phyloP scores from a whole-genome alignment of 2,329 filamentous ascomycete species.

The Ophiocordyceps camponoti-saundersi region DNA sequence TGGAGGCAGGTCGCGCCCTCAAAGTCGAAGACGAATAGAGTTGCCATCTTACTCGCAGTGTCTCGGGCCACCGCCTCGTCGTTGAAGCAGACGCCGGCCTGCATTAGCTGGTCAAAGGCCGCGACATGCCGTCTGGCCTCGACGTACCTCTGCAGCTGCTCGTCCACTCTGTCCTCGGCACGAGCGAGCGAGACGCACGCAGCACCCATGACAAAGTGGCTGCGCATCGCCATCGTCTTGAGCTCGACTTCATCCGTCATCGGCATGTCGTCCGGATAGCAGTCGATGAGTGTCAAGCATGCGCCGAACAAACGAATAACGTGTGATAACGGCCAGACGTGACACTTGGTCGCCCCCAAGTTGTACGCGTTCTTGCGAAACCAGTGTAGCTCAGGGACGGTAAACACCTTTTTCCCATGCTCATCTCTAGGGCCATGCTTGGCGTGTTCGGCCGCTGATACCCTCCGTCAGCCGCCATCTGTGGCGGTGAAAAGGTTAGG shows the following conservation, averaged over 20 bases:
- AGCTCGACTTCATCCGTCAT: slow-evolving; percentile 27
- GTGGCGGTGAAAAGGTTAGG: background rate
- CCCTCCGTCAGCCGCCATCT: background rate
- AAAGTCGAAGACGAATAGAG: slow-evolving; percentile 60
- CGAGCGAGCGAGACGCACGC: slow-evolving; percentile 34
- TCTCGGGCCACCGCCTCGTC: slow-evolving; percentile 30
- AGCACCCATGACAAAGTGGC: slow-evolving; percentile 48
- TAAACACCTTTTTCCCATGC: slow-evolving; percentile 34
- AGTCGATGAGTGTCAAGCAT: slow-evolving; percentile 33
- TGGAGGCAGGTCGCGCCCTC: slow-evolving; percentile 54
- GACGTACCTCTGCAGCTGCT: slow-evolving; percentile 43
- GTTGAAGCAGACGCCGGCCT: slow-evolving; percentile 19
- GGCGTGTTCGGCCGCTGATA: slow-evolving; percentile 12
- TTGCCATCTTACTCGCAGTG: slow-evolving; percentile 43
- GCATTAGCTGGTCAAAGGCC: slow-evolving; percentile 33
- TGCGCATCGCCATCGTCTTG: slow-evolving; percentile 45
- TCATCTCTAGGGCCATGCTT: slow-evolving; percentile 18
- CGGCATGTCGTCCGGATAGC: slow-evolving; percentile 30
- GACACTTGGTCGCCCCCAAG: slow-evolving; percentile 44
- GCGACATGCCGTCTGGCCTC: slow-evolving; percentile 41
- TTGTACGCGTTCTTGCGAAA: slow-evolving; percentile 75
- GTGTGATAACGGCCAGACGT: slow-evolving; percentile 32
- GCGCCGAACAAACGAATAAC: slow-evolving; percentile 38
- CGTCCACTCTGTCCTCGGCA: slow-evolving; percentile 28
- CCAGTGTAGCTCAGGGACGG: slow-evolving; percentile 57